Percentiles rank a stretch among this genome's conserved stretches.
phyloP scores from a whole-genome alignment of 179 eudicot species.

The Silene coronaria region DNA sequence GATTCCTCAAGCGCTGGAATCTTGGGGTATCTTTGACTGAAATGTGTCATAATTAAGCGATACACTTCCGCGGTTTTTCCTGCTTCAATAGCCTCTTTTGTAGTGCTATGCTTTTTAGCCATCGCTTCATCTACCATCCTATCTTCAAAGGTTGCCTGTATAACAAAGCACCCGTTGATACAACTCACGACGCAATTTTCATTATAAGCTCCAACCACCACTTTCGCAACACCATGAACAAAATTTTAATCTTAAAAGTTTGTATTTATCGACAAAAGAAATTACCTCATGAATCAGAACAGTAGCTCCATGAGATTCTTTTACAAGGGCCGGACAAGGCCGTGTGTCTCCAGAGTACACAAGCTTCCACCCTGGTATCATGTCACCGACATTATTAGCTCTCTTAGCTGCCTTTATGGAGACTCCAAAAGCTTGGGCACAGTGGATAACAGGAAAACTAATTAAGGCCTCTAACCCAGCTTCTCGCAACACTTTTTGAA shows the following conservation, averaged over 20 bases:
- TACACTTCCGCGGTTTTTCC: conserved; percentile 76
- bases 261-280: too few species aligned
- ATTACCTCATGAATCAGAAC: conserved; percentile 93
- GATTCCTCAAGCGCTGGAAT: conserved; percentile 73
- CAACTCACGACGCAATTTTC: too few species aligned
- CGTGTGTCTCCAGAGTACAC: conserved; percentile 96
- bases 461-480: conserved; percentile 62
- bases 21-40: conserved; percentile 96
- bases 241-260: too few species aligned
- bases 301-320: conserved; percentile 80
- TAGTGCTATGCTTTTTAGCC: conserved; percentile 89
- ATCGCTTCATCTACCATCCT: conserved; percentile 69
- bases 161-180: too few species aligned
- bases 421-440: conserved; percentile 84
- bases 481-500: too few species aligned
- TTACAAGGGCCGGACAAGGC: conserved; percentile 61
- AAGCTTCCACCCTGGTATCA: conserved; percentile 83
- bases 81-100: conserved; percentile 73
- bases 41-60: conserved; percentile 81
- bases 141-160: conserved; percentile 99
- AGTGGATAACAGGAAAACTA: conserved; percentile 86
- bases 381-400: conserved; percentile 42
- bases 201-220: too few species aligned
- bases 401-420: conserved; percentile 55
- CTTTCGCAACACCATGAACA: too few species aligned